Base-by-base conservation (phyloP, 352 stramenopile species). In the Phytophthora aleatoria region DNA sequence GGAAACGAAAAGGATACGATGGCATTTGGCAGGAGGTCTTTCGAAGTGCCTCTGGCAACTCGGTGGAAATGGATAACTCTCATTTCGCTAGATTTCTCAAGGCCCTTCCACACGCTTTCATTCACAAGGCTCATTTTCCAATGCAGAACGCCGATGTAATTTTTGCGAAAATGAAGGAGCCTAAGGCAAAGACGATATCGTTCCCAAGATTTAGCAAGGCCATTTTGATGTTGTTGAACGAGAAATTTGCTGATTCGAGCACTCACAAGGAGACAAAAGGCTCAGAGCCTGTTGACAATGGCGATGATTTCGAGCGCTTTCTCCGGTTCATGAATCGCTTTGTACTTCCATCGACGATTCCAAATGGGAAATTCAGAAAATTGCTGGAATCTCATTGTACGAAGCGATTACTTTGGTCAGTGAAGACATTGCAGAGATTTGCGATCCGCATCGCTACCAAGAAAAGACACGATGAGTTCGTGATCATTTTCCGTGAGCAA, bases 91-190 rank as follows among this genome's bases (percentile, higher is more conserved):
- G 81, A 7, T 89, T 90, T 38, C 67, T 92, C 27, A 92, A 92
- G 35, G 65, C 67, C 1, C 57, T 92, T 16, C 83, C 83, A 2
- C 69, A 79, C 24, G 51, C 52, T 27, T 91, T 92, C 28, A 79
- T 92, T 28, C 72, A 89, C 61, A 82, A 84, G 48, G 72, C 67
- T 15, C 65, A 70, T 11, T 92, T 90, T 44, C 74, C 82, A 12
- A 67, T 71, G 26, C 81, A 91, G 39, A 81, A 70, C 3, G 67
- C 76, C 0, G 84, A 92, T 41, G 45, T 90, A 12, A 79, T 90
- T 15, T 92, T 92, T 36, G 67, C 77, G 3, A 90, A 91, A 49
- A 87, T 91, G 78, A 90, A 91, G 38, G 82, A 92, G 8, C 84
- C 82, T 0, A 89, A 89, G 50, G 69, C 82, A 7, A 71, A 83